Evolutionary conservation across 2,329 filamentous ascomycete genomes (phyloP), one percentile per base, ranked within the genome.

Genomic region (Leptographium wingfieldii): DNA sequence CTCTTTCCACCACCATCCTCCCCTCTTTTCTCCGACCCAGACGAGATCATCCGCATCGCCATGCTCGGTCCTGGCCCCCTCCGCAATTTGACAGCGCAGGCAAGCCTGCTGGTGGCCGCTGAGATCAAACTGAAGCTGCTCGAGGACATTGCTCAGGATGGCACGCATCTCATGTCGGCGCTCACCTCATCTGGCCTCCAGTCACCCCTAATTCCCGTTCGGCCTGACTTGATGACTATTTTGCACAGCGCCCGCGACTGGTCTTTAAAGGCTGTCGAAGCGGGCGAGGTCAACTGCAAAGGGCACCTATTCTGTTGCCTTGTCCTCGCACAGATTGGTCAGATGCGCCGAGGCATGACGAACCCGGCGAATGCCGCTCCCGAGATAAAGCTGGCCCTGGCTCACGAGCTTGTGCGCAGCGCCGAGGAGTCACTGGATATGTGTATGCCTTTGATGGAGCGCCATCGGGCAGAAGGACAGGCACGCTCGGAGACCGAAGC

Each of bases 281-380:
- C 59, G 22, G 63, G 63, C 1, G 79, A 83, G 67, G 82, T 79
- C 0, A 83, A 82, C 59, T 68, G 77, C 31, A 84, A 83, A 63
- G 77, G 77, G 0, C 76, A 76, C 49, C 52, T 83, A 33, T 69
- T 82, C n/a, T 63, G 69, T 2, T 66, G 65, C 3, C 63, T 76
- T 6, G 62, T 78, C 1, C 62, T 63, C 6, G 70, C 72, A 0
- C 73, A 80, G 54, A 69, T 82, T 0, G 69, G 77, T 3, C 74
- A 69, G 0, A 66, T 80, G 1, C 68, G 72, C 61, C 66, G 65
- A 2, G 73, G 76, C 0, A 9, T 73, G 0, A 60, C 61, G 0
- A 69, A 69, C 4, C 66, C 73, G 0, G 70, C 76, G 7, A 35
- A 76, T 0, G 55, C 70, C 0, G 53, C 65, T 4, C 43, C 68